Conservation (phyloP, 2,329 filamentous ascomycete genomes). For the Neophaeococcomyces mojaviensis region DNA sequence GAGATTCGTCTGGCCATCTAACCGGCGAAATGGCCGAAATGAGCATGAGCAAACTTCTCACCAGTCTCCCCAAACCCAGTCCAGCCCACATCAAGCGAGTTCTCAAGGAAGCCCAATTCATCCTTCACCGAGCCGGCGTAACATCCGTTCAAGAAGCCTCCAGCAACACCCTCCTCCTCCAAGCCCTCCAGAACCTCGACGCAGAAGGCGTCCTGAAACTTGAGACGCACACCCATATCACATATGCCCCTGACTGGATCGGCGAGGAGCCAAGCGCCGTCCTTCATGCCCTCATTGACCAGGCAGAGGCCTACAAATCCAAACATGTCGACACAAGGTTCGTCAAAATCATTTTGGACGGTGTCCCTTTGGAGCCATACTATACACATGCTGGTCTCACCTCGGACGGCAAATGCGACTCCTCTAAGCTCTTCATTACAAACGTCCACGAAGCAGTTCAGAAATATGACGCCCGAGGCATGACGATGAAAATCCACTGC, state of each 20-base stretch:
- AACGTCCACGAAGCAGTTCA: constrained; percentile 10
- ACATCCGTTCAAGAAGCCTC: constrained; percentile 29
- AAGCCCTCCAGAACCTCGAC: constrained; percentile 26
- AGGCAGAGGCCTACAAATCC: constrained; percentile 22
- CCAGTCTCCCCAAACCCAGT: constrained; percentile 21
- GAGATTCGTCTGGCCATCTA: constrained; percentile 24
- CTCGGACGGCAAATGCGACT: constrained; percentile 5
- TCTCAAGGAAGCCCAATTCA: constrained; percentile 17
- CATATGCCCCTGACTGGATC: constrained; percentile 22
- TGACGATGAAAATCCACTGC: constrained; percentile 13
- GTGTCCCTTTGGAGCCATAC: constrained; percentile 27
- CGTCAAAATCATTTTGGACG: constrained; percentile 31
- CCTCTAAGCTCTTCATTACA: constrained; percentile 10
- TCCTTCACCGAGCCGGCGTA: constrained; percentile 25
- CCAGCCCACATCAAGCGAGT: constrained; percentile 23
- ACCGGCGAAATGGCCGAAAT: constrained; percentile 27
- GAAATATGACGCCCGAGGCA: constrained; percentile 8
- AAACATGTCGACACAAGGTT: constrained; percentile 27
- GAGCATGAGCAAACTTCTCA: constrained; percentile 21
- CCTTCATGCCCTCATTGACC: constrained; percentile 22
- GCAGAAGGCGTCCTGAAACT: constrained; percentile 21
- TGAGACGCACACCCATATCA: constrained; percentile 24
- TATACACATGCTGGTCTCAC: constrained; percentile 23
- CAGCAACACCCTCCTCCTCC: constrained; percentile 24
- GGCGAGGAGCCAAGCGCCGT: constrained; percentile 20